These are phyloP conservation scores for Malassezia nana DNA, from an alignment of 1,284 basidiomycete species.

Conservation along the genomic window DNA sequence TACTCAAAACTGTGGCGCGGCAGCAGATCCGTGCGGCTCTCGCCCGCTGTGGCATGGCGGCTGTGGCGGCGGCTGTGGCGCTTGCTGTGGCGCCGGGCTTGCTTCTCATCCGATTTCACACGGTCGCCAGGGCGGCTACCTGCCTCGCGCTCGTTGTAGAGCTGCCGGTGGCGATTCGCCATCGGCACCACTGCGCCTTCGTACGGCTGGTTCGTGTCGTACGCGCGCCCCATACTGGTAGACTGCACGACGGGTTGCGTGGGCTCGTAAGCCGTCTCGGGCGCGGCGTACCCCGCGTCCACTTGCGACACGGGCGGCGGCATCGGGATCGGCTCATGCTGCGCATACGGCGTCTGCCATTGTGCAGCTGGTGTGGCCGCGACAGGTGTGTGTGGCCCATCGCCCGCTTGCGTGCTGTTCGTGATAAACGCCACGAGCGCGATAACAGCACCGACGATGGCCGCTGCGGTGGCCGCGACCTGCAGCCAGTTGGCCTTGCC, in stretches of 20 bases:
- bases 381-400: slow-evolving; percentile 10
- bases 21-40: neutral
- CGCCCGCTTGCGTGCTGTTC: slow-evolving; percentile 19
- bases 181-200: neutral
- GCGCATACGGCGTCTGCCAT: neutral
- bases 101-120: neutral
- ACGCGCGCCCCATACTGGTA: neutral
- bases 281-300: slow-evolving; percentile 18
- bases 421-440: slow-evolving; percentile 21
- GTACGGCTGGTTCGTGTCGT: slow-evolving; percentile 6
- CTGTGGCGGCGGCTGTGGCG: neutral
- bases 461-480: slow-evolving; percentile 32
- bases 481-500: slow-evolving; percentile 38
- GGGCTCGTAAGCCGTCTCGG: neutral
- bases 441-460: slow-evolving; percentile 30
- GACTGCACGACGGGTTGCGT: neutral
- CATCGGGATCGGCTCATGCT: neutral
- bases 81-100: neutral
- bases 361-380: neutral
- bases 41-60: neutral
- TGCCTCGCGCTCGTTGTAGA: neutral
- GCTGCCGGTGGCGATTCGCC: neutral
- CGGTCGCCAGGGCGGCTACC: slow-evolving; percentile 1
- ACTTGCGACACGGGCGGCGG: slow-evolving; percentile 10
- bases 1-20: slow-evolving; percentile 5